Base-by-base conservation (phyloP, 2,329 filamentous ascomycete genomes). In the Blumeria hordei region DNA sequence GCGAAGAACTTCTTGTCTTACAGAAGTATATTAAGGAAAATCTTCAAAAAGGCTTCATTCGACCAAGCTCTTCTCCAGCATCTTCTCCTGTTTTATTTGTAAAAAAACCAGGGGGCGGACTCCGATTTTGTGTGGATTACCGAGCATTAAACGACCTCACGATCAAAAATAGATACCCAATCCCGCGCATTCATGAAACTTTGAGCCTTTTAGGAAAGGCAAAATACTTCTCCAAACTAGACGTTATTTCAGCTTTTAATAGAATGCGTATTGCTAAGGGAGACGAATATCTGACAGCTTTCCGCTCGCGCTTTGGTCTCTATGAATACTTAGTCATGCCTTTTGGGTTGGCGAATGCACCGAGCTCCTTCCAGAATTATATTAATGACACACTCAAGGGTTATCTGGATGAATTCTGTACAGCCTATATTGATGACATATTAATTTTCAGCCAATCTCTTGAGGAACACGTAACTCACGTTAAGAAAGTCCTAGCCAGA, bases 361-460 rank as follows among this genome's bases (percentile, higher is more conserved):
- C 54, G 4, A 37, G 47, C 7, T 54, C 54, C 8, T 57, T 49
- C 21, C 54, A 57, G 37, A 45, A 45, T 21, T 45, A 14, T 45
- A 6, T 45, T 18, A 45, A 45, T 18, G 18, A 45, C 21, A 50
- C 45, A 9, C 41, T 18, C 16, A 18, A 18, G 21, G 41, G 41
- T 9, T 45, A 45, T 45, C 41, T 45, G 3, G n/a, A 50, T 50
- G 7, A 50, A 34, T 50, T 50, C 33, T 33, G 45, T 33, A 50
- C 45, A 33, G 45, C n/a, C 10, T 32, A 28, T 18, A 45, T 45
- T 18, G 16, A 45, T 45, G 14, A 45, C 16, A 21, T 45, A n/a
- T 45, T 45, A 34, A 57, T 60, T 14, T 54, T 60, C 16, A 53
- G 50, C 34, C 9, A 53, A 21, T 16, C 14, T 9, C 18, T 53